phyloP scores from a whole-genome alignment of 768 basidiomycete species.

The Suillus variegatus region DNA sequence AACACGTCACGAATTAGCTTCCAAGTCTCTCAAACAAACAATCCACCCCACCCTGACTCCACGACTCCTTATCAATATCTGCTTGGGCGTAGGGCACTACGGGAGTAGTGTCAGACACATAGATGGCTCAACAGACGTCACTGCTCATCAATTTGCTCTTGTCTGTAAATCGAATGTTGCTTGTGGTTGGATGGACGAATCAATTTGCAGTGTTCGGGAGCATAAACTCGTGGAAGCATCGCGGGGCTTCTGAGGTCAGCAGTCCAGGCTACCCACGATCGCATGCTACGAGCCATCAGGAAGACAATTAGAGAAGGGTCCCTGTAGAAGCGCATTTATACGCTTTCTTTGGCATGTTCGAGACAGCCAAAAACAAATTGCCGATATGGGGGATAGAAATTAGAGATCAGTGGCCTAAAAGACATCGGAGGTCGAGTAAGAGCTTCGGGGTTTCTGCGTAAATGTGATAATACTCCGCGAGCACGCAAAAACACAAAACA shows the following conservation, averaged over 20 bases:
- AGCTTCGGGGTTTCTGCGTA: constrained; percentile 5
- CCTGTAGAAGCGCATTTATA: background rate
- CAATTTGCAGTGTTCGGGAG: background rate
- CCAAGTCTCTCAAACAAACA: background rate
- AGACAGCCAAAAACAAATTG: constrained; percentile 6
- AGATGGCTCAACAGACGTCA: background rate
- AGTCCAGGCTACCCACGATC: constrained; percentile 6
- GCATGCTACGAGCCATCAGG: background rate
- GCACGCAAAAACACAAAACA: constrained; percentile 3
- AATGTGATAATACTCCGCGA: constrained; percentile 6
- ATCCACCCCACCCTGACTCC: background rate
- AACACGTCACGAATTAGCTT: background rate
- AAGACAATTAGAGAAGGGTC: background rate
- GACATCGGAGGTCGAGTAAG: background rate
- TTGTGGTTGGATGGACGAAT: background rate
- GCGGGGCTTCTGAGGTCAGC: constrained; percentile 1
- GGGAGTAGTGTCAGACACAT: background rate
- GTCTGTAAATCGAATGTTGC: background rate
- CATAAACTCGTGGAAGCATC: constrained; percentile 4
- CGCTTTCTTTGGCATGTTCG: background rate
- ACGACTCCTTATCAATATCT: background rate
- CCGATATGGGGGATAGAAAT: constrained; percentile 4
- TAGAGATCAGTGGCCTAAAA: constrained; percentile 5
- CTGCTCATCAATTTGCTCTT: background rate
- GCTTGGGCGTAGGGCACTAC: background rate